phyloP scores from a whole-genome alignment of 1,139 yeast species.

The Hyphopichia wangnamkhiaoensis region DNA sequence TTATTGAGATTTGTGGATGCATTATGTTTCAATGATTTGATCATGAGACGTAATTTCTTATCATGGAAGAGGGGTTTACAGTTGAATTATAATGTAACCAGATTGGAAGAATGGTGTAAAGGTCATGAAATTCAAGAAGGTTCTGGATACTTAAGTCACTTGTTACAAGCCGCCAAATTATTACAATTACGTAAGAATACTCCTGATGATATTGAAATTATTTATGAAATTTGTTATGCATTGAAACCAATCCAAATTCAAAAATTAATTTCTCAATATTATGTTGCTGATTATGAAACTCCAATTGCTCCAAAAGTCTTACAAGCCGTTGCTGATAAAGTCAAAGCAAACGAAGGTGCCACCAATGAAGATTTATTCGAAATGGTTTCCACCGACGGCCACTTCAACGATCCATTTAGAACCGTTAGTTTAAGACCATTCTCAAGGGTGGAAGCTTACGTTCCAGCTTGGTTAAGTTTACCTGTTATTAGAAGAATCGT shows the following conservation, averaged over 20 bases:
- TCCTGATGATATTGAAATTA: slow-evolving; percentile 85
- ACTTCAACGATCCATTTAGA: slow-evolving; percentile 87
- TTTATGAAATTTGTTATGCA: slow-evolving; percentile 93
- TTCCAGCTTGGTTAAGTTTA: slow-evolving; percentile 91
- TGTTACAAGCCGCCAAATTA: slow-evolving; percentile 91
- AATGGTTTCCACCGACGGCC: slow-evolving; percentile 73
- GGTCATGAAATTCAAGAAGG: slow-evolving; percentile 92
- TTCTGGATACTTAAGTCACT: slow-evolving; percentile 80
- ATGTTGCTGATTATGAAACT: slow-evolving; percentile 92
- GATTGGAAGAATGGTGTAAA: slow-evolving; percentile 98
- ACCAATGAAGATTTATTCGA: slow-evolving; percentile 69
- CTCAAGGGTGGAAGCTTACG: slow-evolving; percentile 90
- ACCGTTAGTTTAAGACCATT: slow-evolving; percentile 82
- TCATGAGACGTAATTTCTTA: slow-evolving; percentile 91
- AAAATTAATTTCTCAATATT: slow-evolving; percentile 84
- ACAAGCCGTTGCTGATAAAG: slow-evolving; percentile 82
- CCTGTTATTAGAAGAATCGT: slow-evolving; percentile 88
- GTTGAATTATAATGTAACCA: slow-evolving; percentile 91
- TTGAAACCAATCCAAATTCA: slow-evolving; percentile 93
- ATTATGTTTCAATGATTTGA: slow-evolving; percentile 90
- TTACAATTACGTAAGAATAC: slow-evolving; percentile 90
- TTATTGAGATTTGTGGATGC: slow-evolving; percentile 88
- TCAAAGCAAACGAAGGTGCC: slow-evolving; percentile 60
- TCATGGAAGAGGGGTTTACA: slow-evolving; percentile 99
- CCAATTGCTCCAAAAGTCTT: slow-evolving; percentile 87